Conservation (phyloP, 2,329 filamentous ascomycete genomes). For the Aspergillus ruber region DNA sequence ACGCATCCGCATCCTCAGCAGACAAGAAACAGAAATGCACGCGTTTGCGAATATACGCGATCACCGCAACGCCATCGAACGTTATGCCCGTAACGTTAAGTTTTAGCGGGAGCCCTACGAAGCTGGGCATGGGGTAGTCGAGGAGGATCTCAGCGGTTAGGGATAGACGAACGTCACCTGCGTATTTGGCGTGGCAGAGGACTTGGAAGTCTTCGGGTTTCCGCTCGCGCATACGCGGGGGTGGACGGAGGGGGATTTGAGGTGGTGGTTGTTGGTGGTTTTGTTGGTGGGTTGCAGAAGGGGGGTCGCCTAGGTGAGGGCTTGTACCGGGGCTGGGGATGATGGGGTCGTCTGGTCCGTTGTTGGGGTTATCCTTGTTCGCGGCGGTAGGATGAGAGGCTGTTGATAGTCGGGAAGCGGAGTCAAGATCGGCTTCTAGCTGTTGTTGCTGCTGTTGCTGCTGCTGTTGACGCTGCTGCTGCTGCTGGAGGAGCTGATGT, state of each 20-base stretch:
- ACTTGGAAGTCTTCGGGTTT: conserved; percentile 84
- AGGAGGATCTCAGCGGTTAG: conserved; percentile 92
- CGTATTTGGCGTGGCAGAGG: conserved; percentile 83
- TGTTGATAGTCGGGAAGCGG: conserved; percentile 39
- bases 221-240: conserved; percentile 60
- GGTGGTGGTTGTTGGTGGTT: neutral
- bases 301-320: neutral
- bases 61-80: conserved; percentile 88
- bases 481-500: conserved; percentile 15
- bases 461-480: neutral
- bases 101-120: conserved; percentile 90
- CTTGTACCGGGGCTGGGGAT: conserved; percentile 21
- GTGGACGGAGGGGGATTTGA: conserved; percentile 9
- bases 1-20: conserved; percentile 78
- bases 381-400: conserved; percentile 28
- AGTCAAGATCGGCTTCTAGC: conserved; percentile 8
- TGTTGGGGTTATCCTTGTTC: conserved; percentile 10
- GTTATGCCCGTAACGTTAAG: conserved; percentile 90
- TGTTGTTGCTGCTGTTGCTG: neutral
- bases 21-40: conserved; percentile 93
- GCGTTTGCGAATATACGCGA: conserved; percentile 82
- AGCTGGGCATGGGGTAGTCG: conserved; percentile 97
- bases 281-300: neutral
- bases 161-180: conserved; percentile 78
- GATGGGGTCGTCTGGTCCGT: conserved; percentile 12